Conservation (phyloP, 805 yeast genomes). For the Lipomyces sp. region DNA sequence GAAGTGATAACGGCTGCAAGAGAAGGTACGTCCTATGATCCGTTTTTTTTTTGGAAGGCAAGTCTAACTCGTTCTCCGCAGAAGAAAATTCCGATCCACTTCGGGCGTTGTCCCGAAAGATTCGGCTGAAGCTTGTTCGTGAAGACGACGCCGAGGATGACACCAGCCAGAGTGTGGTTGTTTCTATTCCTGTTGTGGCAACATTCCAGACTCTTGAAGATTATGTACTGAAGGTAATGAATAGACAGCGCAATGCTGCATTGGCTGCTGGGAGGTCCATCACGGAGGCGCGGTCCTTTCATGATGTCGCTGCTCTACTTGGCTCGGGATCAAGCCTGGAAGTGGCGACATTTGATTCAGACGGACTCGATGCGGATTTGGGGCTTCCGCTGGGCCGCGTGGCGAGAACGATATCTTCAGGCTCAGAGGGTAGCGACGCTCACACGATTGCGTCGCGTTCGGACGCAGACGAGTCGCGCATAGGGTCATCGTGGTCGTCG, state of each 20-base stretch:
- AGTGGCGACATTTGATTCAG: no score
- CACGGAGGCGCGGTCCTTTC: no score
- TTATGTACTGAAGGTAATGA: conserved; percentile 42
- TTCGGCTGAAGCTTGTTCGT: conserved; percentile 54
- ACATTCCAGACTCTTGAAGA: conserved; percentile 47
- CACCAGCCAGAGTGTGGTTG: conserved; percentile 35
- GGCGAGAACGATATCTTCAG: no score
- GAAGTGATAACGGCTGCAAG: conserved; percentile 54
- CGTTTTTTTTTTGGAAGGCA: no score
- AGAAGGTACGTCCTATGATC: conserved; percentile 4
- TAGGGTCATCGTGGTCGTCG: conserved; percentile 2
- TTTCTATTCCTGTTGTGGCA: conserved; percentile 54
- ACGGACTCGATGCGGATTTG: no score
- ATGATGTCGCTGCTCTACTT: no score
- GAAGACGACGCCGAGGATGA: conserved; percentile 35
- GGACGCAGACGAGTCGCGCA: no score
- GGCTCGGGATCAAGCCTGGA: no score
- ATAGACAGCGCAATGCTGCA: background rate
- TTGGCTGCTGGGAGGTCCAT: no score
- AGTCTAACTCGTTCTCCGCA: conserved; percentile 5
- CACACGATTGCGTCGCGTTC: no score
- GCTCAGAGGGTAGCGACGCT: no score
- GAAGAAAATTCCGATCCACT: conserved; percentile 27
- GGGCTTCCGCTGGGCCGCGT: no score
- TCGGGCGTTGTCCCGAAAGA: conserved; percentile 59